Conservation (phyloP, 2,329 filamentous ascomycete genomes). For the Pestalotiopsis sp. region DNA sequence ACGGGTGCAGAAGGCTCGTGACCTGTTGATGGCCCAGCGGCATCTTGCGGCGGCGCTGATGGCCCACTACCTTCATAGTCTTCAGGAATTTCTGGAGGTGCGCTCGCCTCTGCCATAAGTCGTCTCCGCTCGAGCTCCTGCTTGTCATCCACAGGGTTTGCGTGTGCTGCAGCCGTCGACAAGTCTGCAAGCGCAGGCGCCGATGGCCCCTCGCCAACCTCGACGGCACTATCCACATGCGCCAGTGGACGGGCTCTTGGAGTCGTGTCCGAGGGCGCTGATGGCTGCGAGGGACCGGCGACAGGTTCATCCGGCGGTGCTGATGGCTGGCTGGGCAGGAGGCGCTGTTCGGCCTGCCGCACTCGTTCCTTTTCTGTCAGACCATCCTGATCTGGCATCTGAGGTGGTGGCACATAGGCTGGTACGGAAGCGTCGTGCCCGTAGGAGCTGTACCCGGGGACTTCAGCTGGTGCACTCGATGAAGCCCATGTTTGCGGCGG, state of each 20-base stretch:
- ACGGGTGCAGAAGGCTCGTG: constrained; percentile 33
- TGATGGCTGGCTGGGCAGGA: constrained; percentile 81
- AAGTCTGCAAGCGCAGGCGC: constrained; percentile 52
- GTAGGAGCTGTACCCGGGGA: constrained; percentile 35
- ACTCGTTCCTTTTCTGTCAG: constrained; percentile 83
- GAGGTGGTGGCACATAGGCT: constrained; percentile 62
- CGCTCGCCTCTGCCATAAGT: constrained; percentile 54
- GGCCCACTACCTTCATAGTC: constrained; percentile 44
- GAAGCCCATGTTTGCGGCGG: constrained; percentile 29
- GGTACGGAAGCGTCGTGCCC: constrained; percentile 40
- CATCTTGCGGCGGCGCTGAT: constrained; percentile 21
- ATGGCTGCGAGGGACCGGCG: constrained; percentile 44
- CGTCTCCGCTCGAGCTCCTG: constrained; percentile 65
- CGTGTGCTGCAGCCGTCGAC: constrained; percentile 23
- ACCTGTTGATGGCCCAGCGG: constrained; percentile 23
- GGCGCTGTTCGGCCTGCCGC: constrained; percentile 73
- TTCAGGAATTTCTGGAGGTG: constrained; percentile 46
- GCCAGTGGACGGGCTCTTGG: neutral
- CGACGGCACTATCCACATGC: neutral
- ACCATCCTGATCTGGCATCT: constrained; percentile 59
- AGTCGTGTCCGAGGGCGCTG: constrained; percentile 16
- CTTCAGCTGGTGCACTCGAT: constrained; percentile 30
- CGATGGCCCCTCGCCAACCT: constrained; percentile 37
- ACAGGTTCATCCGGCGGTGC: constrained; percentile 31
- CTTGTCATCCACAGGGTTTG: constrained; percentile 65